Evolutionary conservation across 2,329 filamentous ascomycete genomes (phyloP).

Genomic region (Colletotrichum chlorophyti): DNA sequence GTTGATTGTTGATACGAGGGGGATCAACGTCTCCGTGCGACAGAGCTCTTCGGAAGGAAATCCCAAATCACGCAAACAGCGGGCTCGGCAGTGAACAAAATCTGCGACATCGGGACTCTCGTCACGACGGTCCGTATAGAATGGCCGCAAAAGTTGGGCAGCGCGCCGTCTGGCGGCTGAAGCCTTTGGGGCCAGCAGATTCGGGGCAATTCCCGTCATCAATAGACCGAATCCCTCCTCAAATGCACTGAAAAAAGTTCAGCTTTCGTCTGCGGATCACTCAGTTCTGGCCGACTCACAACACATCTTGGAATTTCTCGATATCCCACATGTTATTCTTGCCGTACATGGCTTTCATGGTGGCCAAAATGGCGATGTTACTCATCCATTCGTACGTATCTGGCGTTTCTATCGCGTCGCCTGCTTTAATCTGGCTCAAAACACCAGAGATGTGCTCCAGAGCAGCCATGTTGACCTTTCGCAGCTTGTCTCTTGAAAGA

Average conservation of each 20-base stretch:
- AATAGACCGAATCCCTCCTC: slow-evolving; percentile 38
- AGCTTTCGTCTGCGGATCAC: neutral
- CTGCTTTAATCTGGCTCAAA: slow-evolving; percentile 34
- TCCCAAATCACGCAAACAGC: slow-evolving; percentile 37
- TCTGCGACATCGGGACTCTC: slow-evolving; percentile 35
- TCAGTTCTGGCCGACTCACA: slow-evolving; percentile 34
- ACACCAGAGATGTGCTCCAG: slow-evolving; percentile 40
- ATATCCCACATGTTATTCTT: slow-evolving; percentile 42
- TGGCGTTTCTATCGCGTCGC: slow-evolving; percentile 32
- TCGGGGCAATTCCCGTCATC: slow-evolving; percentile 36
- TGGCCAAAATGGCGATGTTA: slow-evolving; percentile 44
- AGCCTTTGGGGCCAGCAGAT: slow-evolving; percentile 33
- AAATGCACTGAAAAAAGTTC: slow-evolving; percentile 24
- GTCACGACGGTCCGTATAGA: slow-evolving; percentile 37
- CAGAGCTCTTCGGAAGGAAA: slow-evolving; percentile 36
- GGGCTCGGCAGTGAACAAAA: slow-evolving; percentile 36
- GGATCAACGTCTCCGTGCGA: slow-evolving; percentile 39
- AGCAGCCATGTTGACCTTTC: slow-evolving; percentile 43
- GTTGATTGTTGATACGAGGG: slow-evolving; percentile 42
- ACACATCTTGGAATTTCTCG: slow-evolving; percentile 41
- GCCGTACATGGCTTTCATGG: slow-evolving; percentile 48
- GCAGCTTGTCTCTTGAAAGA: slow-evolving; percentile 39
- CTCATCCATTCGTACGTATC: slow-evolving; percentile 48
- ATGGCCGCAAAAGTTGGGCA: slow-evolving; percentile 36
- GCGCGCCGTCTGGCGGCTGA: slow-evolving; percentile 32